Base-by-base conservation (phyloP, 2,329 filamentous ascomycete species). In the Fusarium algeriense region DNA sequence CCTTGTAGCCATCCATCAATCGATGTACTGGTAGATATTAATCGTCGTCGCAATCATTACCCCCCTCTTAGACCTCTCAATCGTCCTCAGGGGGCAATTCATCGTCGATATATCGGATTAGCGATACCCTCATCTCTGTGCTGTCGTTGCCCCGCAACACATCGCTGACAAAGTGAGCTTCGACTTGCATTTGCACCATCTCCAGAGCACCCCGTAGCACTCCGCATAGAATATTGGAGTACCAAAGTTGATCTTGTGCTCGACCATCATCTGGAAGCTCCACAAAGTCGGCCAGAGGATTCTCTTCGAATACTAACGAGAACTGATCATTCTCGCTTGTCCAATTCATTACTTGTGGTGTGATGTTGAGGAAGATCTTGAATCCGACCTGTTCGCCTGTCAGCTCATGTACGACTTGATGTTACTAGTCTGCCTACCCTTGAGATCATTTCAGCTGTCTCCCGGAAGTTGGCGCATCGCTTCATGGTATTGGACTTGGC, bases 121-220 rank as follows among this genome's bases (percentile, higher is more conserved):
- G 83, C 32, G 93, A 93, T 78, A 99, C 92, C 77, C 95, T 89
- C 93, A 99, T 98, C 85, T 99, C 96, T 2, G 96, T 99, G 20
- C 93, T 95, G 80, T 99, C 96, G 78, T 98, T 95, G 6, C 96
- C 96, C 61, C 94, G 90, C 66, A 99, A 85, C 35, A 97, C 88
- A 80, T 99, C 96, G 80, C 93, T 98, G 77, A 97, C 92, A 80
- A 98, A 99, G 79, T 97, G 95, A 49, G 94, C 94, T 80, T 99
- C 95, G 7, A 98, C 94, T 82, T 98, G 96, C 94, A 98, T 97
- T 87, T 98, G 95, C 78, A 98, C 95, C 96, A 99, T 99, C 82
- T 99, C 96, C 64, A 99, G 82, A 2, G 95, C 92, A 17, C 96
- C 96, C 74, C 96, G 88, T 67, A 99, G 84, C 45, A 99, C 93